Base-by-base conservation (phyloP, 225 moss, liverwort and hornwort species). In the Lunularia cruciata region DNA sequence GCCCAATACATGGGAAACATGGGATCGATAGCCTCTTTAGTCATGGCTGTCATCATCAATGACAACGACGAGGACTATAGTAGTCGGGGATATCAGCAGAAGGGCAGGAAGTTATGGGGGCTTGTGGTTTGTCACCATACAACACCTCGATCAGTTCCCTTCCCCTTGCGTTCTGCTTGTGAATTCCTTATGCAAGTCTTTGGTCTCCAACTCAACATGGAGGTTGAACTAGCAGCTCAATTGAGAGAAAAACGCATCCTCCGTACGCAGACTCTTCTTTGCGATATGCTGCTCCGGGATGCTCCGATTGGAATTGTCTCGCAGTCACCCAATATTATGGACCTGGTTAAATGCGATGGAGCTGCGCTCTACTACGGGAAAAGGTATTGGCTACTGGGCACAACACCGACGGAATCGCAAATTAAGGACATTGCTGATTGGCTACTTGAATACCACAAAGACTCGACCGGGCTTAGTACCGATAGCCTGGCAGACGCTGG, bases 221-320 rank as follows among this genome's bases (percentile, higher is more conserved):
- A 84, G 75, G 77, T 84, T 12, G 84, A 84, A 58, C 74, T 80
- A 26, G 84, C 80, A 8, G 75, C 77, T 27, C 84, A 84, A 66
- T 64, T 77, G 61, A 49, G 84, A 55, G 80, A 84, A 66, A 80
- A 81, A 37, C 84, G 77, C 22, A 80, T 84, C 27, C 72, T 80
- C 16, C 74, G 80, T 3, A 84, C 80, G 11, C 80, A 84, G 40
- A 77, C 80, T 11, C 75, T 84, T 12, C 52, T 84, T 23, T 84
- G 84, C 33, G 84, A 84, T 39, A 84, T 84, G 84, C 75, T 84
- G 10, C 84, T 84, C 25, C 84, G 84, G 16, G 84, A 80, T 61
- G 80, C 80, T 16, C 84, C 84, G n/a, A 80, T 84, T 60, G 84
- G 84, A 69, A 80, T 84, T 65, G 84, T 84, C 5, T 80, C 80